Percentiles rank a stretch among this genome's conserved stretches.
phyloP scores from a whole-genome alignment of 352 stramenopile species.

The Phytophthora colocasiae region DNA sequence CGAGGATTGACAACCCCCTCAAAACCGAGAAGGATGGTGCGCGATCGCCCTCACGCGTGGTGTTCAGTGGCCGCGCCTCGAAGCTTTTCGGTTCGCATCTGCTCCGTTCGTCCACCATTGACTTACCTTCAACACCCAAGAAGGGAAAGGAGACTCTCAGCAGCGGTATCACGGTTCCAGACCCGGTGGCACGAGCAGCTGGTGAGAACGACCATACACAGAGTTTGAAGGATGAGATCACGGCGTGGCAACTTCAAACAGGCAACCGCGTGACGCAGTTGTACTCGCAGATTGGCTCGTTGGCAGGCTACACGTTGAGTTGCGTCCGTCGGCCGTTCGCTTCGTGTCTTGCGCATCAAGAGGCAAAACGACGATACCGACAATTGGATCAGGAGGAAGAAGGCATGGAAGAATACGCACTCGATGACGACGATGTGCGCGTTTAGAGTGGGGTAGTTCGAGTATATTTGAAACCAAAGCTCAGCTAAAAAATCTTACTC shows the following conservation, averaged over 20 bases:
- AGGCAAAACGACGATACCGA: slow-evolving; percentile 37
- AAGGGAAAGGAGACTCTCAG: slow-evolving; percentile 30
- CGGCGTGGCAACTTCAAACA: slow-evolving; percentile 47
- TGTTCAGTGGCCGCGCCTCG: slow-evolving; percentile 75
- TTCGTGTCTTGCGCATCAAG: slow-evolving; percentile 41
- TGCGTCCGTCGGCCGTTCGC: slow-evolving; percentile 44
- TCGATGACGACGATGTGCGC: slow-evolving; percentile 41
- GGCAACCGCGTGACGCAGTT: slow-evolving; percentile 34
- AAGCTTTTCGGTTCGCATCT: slow-evolving; percentile 79
- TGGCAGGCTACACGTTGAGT: slow-evolving; percentile 34
- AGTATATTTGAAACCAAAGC: no score
- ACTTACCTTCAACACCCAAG: slow-evolving; percentile 36
- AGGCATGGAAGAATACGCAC: slow-evolving; percentile 46
- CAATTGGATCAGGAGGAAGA: slow-evolving; percentile 49
- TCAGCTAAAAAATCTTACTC: no score
- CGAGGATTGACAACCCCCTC: slow-evolving; percentile 49
- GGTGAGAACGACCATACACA: slow-evolving; percentile 38
- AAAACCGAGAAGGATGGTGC: slow-evolving; percentile 33
- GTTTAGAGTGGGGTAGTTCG: slow-evolving; percentile 8
- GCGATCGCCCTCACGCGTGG: slow-evolving; percentile 51
- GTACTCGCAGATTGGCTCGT: slow-evolving; percentile 41
- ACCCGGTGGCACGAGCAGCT: slow-evolving; percentile 37
- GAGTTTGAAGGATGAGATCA: slow-evolving; percentile 56
- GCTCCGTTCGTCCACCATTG: slow-evolving; percentile 67
- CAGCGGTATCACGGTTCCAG: slow-evolving; percentile 28